phyloP scores from a whole-genome alignment of 495 filamentous ascomycete genomes.

The Alectoria sarmentosa region DNA sequence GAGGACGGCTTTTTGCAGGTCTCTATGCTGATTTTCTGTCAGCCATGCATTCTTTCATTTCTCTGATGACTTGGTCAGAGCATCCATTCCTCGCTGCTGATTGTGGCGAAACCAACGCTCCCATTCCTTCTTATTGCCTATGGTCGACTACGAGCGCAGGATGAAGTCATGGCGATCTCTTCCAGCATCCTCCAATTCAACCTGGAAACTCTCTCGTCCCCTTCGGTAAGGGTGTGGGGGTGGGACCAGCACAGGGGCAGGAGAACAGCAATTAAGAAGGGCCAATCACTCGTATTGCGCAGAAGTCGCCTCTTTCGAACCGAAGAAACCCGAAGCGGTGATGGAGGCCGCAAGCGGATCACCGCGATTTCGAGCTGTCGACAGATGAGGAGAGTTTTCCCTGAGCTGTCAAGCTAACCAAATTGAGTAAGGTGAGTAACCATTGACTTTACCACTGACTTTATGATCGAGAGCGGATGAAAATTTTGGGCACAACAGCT shows the following conservation, averaged over 20 bases:
- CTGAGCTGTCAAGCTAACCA: background rate
- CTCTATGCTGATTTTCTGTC: background rate
- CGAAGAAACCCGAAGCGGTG: background rate
- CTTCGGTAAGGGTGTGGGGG: background rate
- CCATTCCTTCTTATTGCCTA: background rate
- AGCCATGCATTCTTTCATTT: background rate
- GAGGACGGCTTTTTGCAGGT: too few relatives aligned
- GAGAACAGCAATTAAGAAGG: background rate
- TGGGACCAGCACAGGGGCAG: background rate
- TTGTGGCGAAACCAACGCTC: background rate
- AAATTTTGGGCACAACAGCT: too few relatives aligned
- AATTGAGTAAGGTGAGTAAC: background rate
- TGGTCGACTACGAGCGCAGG: background rate
- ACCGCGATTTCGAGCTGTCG: background rate
- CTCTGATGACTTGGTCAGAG: background rate
- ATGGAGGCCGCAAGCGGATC: background rate
- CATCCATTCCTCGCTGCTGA: background rate
- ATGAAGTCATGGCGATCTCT: background rate
- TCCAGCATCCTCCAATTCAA: background rate
- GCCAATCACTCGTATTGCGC: background rate
- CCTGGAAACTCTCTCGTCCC: background rate
- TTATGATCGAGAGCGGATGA: background rate
- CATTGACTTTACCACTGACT: background rate
- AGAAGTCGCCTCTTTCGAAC: conserved; percentile 2
- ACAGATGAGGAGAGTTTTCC: background rate